Percentiles rank a stretch among this genome's conserved stretches.
phyloP scores from a whole-genome alignment of 2,329 filamentous ascomycete genomes.

The Alternaria longipes region DNA sequence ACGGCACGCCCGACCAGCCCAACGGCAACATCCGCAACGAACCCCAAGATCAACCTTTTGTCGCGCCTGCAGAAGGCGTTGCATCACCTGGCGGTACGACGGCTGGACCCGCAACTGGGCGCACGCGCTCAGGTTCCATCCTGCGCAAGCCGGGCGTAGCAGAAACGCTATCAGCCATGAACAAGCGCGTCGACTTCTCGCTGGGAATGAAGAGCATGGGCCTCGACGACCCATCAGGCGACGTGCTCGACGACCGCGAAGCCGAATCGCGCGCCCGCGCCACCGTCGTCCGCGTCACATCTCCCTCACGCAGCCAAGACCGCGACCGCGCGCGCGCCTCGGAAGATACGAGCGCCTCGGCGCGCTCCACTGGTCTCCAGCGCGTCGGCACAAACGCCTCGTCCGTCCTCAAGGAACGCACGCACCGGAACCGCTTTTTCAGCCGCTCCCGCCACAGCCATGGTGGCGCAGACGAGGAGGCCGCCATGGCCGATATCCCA shows the following conservation, averaged over 20 bases:
- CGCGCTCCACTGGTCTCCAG: conserved; percentile 43
- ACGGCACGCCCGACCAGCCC: conserved; percentile 57
- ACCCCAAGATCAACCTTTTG: conserved; percentile 55
- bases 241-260: conserved; percentile 69
- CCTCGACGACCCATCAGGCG: conserved; percentile 67
- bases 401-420: conserved; percentile 44
- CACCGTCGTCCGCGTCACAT: conserved; percentile 52
- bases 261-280: conserved; percentile 46
- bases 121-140: conserved; percentile 64
- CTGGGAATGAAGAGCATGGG: conserved; percentile 70
- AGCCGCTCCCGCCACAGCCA: conserved; percentile 49
- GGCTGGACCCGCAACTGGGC: conserved; percentile 22
- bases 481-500: conserved; percentile 59
- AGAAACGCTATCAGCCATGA: conserved; percentile 66
- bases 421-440: conserved; percentile 71
- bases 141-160: conserved; percentile 64
- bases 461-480: conserved; percentile 50
- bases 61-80: conserved; percentile 44
- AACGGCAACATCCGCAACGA: conserved; percentile 49
- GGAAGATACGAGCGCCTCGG: conserved; percentile 38
- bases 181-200: conserved; percentile 74
- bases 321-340: conserved; percentile 40
- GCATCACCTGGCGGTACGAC: conserved; percentile 8
- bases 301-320: conserved; percentile 45
- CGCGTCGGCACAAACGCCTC: conserved; percentile 49